Evolutionary conservation across 2,329 filamentous ascomycete genomes (phyloP).

Genomic region (Penicillium verrucosum): DNA sequence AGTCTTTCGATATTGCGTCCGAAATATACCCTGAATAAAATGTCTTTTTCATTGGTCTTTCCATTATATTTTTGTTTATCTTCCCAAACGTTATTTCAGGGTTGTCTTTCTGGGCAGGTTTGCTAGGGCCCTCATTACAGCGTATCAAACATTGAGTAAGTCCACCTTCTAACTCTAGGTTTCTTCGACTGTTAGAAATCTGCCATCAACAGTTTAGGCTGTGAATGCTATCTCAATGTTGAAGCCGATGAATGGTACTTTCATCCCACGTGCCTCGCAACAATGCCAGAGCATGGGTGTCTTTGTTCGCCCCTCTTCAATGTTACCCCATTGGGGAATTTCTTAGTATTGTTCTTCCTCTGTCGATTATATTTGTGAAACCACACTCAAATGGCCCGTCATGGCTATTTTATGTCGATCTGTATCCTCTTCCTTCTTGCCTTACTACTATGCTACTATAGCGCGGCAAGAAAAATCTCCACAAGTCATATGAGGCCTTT

Average conservation of each 20-base stretch:
- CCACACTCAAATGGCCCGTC: not conserved
- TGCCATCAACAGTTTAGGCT: not conserved
- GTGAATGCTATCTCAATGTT: not conserved
- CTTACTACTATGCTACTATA: not conserved
- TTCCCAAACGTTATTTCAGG: not conserved
- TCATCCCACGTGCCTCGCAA: conserved; percentile 9
- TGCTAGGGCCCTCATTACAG: not conserved
- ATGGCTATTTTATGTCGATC: not conserved
- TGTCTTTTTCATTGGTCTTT: conserved; percentile 5
- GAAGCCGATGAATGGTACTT: not conserved
- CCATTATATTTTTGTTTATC: not conserved
- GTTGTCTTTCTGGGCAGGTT: not conserved
- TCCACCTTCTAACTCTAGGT: not conserved
- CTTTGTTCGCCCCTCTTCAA: conserved; percentile 24
- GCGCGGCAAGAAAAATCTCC: not conserved
- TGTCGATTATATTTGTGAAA: not conserved
- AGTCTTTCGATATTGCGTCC: not conserved
- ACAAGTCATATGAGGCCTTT: not conserved
- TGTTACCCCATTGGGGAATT: conserved; percentile 20
- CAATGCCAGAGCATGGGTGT: conserved; percentile 20
- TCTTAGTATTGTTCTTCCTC: conserved; percentile 18
- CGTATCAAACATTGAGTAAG: not conserved
- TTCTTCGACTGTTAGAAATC: not conserved
- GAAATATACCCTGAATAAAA: conserved; percentile 21
- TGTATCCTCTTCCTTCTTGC: not conserved